Base-by-base conservation (phyloP, 768 basidiomycete genomes). In the Boletus coccyginus region DNA sequence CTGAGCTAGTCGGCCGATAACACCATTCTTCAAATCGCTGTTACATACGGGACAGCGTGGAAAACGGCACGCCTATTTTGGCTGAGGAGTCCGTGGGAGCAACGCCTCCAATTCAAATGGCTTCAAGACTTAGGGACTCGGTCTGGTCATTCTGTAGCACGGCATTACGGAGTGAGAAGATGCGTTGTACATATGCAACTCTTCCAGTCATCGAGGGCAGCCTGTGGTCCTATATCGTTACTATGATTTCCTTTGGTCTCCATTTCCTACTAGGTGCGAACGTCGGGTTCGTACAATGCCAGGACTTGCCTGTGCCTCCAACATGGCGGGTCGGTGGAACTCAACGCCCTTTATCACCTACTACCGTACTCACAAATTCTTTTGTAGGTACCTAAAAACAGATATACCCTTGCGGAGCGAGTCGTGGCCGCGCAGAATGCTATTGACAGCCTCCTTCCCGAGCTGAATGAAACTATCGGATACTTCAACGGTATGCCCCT, bases 361-460 rank as follows among this genome's bases (percentile, higher is more conserved):
- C 7, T 29, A 29, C 52, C 13, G 13, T 19, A 17, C 38, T 45
- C 31, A 49, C 17, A 10, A 45, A 32, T 21, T 10, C 13, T 27
- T 14, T 29, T 19, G 10, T 43, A 81, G 81, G 72, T 81, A 69
- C 74, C 73, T 58, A 73, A 45, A 59, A 80, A 74, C 59, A 68
- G 70, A 8, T 71, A 75, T 19, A 61, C 72, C 7, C 53, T 71
- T n/a, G 60, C 68, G 19, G 70, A 78, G 52, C 76, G 77, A 14
- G 72, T 78, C n/a, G 63, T 70, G 7, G 71, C 79, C 31, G 70
- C 80, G 2, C 73, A 78, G 55, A 67, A 73, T 57, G 77, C 74
- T 8, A 77, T 80, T 53, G 68, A 79, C 56, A 64, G 65, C 14
- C 76, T 81, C 38, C 56, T 73, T 5, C 71, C 76, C 14, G 74